phyloP scores from a whole-genome alignment of 768 basidiomycete genomes.

The Erythrobasidium yunnanense region DNA sequence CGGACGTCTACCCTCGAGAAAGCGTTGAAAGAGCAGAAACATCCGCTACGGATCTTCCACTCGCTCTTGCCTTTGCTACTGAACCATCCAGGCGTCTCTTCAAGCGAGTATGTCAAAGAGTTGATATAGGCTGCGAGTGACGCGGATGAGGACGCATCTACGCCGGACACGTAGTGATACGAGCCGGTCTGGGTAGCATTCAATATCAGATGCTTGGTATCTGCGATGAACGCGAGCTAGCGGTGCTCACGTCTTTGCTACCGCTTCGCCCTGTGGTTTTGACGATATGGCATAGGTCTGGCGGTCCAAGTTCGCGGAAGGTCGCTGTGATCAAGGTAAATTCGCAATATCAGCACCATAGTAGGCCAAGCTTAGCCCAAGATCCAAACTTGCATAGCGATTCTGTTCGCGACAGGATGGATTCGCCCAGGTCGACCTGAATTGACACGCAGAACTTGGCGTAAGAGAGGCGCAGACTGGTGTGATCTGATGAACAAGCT shows the following conservation, averaged over 20 bases:
- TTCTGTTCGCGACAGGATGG: constrained; percentile 79
- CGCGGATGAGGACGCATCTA: constrained; percentile 94
- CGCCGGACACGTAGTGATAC: constrained; percentile 96
- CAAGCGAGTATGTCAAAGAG: constrained; percentile 85
- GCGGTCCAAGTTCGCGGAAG: constrained; percentile 93
- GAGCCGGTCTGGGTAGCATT: constrained; percentile 60
- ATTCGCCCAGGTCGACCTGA: constrained; percentile 71
- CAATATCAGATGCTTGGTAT: background rate
- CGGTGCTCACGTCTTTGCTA: constrained; percentile 65
- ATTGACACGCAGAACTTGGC: background rate
- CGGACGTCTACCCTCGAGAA: constrained; percentile 93
- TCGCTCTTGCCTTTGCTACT: constrained; percentile 52
- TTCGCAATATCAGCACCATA: background rate
- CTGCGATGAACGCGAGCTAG: background rate
- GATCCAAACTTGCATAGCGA: constrained; percentile 57
- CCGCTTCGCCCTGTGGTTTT: constrained; percentile 77
- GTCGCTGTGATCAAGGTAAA: constrained; percentile 51
- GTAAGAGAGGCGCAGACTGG: background rate
- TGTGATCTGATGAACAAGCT: too few species aligned
- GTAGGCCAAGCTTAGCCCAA: too few species aligned
- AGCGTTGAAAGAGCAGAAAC: constrained; percentile 94
- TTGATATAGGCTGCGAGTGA: constrained; percentile 97
- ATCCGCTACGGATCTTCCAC: constrained; percentile 88
- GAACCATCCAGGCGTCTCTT: constrained; percentile 86
- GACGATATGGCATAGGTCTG: constrained; percentile 88